phyloP scores from a whole-genome alignment of 129 eudicot genomes.

The Flaveria linearis region DNA sequence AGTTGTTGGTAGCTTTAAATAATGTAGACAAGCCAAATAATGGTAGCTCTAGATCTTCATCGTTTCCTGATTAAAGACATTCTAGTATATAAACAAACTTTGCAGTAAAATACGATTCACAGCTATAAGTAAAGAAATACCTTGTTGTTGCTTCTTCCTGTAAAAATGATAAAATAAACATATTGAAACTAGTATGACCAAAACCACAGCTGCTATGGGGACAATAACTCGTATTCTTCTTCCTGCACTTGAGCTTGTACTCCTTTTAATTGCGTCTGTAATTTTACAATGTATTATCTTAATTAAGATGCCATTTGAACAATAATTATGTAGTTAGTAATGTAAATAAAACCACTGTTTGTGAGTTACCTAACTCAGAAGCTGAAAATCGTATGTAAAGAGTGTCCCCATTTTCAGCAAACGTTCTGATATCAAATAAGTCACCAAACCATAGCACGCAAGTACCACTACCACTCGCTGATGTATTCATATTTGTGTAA shows the following conservation, averaged over 20 bases:
- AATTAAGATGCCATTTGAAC: neutral
- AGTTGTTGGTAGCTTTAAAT: conserved; percentile 25
- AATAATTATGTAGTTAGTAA: neutral
- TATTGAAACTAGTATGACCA: neutral
- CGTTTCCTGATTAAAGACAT: too few species aligned
- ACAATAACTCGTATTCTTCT: neutral
- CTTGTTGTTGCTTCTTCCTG: conserved; percentile 36
- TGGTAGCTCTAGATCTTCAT: conserved; percentile 20
- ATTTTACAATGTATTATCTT: neutral
- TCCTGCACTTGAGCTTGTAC: neutral
- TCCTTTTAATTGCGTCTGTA: neutral
- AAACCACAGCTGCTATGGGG: neutral
- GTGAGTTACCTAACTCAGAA: neutral
- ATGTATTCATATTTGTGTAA: conserved; percentile 39
- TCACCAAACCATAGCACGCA: conserved; percentile 35
- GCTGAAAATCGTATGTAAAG: conserved; percentile 2
- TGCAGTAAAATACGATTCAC: neutral
- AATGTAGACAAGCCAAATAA: conserved; percentile 22
- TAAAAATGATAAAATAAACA: neutral
- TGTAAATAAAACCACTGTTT: neutral
- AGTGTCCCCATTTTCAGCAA: neutral
- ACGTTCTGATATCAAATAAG: neutral
- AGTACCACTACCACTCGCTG: conserved; percentile 39
- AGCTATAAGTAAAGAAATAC: conserved; percentile 39
- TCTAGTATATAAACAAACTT: too few species aligned